Evolutionary conservation across 139 green algal species (phyloP).

Genomic region (Ettlia oleoabundans): DNA sequence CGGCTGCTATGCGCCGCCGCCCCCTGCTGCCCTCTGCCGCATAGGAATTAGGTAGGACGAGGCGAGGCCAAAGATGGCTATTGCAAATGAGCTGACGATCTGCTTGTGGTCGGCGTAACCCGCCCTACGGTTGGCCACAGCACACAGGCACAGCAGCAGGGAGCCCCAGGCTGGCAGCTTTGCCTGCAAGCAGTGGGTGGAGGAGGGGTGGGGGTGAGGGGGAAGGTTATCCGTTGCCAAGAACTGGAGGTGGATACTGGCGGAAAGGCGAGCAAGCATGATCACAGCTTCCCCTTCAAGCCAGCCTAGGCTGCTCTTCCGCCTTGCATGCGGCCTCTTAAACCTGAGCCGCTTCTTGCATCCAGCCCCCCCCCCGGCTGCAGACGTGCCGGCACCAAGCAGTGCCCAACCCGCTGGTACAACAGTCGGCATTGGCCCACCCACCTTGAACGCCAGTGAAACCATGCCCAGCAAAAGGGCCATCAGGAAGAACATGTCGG

Average conservation of each 20-base stretch:
- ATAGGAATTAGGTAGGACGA: constrained; percentile 16
- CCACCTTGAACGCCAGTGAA: constrained; percentile 19
- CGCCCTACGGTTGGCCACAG: constrained; percentile 19
- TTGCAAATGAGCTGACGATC: constrained; percentile 7
- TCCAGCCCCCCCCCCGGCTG: too few relatives aligned
- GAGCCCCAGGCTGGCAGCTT: constrained; percentile 26
- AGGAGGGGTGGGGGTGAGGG: too few relatives aligned
- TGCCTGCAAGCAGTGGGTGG: too few relatives aligned
- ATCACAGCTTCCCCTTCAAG: too few relatives aligned
- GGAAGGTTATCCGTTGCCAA: too few relatives aligned
- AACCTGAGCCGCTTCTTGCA: too few relatives aligned
- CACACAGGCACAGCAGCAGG: constrained; percentile 10
- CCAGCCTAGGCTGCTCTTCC: too few relatives aligned
- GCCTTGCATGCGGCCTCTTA: too few relatives aligned
- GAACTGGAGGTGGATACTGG: too few relatives aligned
- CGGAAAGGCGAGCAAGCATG: too few relatives aligned
- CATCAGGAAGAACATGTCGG: constrained; percentile 25
- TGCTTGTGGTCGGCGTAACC: constrained; percentile 18
- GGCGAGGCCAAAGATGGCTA: constrained; percentile 29
- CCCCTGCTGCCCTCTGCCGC: not conserved
- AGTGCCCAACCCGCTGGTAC: not conserved
- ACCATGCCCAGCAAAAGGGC: constrained; percentile 24
- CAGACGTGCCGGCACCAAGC: too few relatives aligned
- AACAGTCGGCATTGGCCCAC: not conserved
- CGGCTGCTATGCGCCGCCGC: not conserved